Evolutionary conservation across 2,329 filamentous ascomycete species (phyloP), one percentile per base, ranked within the genome.

Genomic region (Penicillium sp.): DNA sequence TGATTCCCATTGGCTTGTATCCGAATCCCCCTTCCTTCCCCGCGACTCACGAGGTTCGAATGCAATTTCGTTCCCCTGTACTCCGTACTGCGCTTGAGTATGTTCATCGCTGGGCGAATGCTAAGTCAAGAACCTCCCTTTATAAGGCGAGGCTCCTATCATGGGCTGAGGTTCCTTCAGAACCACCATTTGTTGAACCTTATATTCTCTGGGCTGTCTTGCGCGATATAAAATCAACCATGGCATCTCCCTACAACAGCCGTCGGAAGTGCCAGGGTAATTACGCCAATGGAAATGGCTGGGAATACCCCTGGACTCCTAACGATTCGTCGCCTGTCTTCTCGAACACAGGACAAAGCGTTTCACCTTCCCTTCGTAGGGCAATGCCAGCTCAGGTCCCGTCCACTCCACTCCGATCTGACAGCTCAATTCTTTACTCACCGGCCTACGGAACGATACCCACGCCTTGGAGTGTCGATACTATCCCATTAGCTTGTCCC

Each of bases 261-360:
- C n/a, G 37, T 11, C 51, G 22, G 25, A 35, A 14, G 19, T 33
- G 22, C 19, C 19, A 37, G 33, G 13, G 19, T 10, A 19, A 4
- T 13, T 19, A 40, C 3, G 10, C 35, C 37, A 40, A 40, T n/a
- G 35, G 40, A 25, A 13, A 40, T 38, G 35, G 16, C 37, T 40
- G 19, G 51, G 37, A n/a, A n/a, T 52, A 52, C 25, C 51, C 51
- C 35, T 52, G 51, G 51, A 37, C 37, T 28, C 51, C 51, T 28
- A 40, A 40, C 19, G 40, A 19, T 40, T 40, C 51, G 28, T 37
- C 22, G 14, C 35, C 51, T 28, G 33, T 35, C 5, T 26, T 52
- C 7, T 26, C 33, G 4, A 52, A 14, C n/a, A 19, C 33, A 28
- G 35, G 13, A 16, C 33, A 40, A 28, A 38, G 35, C 19, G 22